Evolutionary conservation across 176 grass and related monocot species (phyloP), one percentile per base, ranked within the genome.

Genomic region (Triticum turgidum): DNA sequence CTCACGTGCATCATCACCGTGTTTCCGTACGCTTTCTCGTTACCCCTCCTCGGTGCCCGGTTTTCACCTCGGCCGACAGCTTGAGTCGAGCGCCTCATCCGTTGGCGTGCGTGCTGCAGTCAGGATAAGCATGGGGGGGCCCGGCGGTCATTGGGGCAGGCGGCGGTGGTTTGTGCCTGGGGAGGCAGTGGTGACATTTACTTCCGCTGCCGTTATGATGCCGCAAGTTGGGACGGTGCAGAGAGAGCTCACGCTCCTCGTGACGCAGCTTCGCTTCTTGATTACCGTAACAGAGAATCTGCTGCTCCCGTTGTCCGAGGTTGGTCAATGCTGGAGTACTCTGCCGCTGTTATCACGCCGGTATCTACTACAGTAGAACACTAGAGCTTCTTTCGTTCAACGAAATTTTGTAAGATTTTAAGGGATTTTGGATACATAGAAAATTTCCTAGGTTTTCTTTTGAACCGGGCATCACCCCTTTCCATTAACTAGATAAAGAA

Each of bases 1-100:
- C 61, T 86, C 88, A 82, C 83, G 78, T 78, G 88, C 51, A 54
- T 52, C 49, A 52, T 54, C 51, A 18, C 15, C 2, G 51, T 18
- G 51, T 18, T 52, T 24, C 54, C 24, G 20, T 29, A 25, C 2
- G 18, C 76, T 35, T 25, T 73, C 33, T 4, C 22, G 3, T 35
- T 22, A 3, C 49, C 10, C 21, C 21, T 84, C 73, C 54, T 6
- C 2, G 29, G 4, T 6, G 20, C 52, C n/a, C 4, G 33, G 58
- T 77, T 77, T 34, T 44, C 37, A 3, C 51, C 11, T 54, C 54
- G 14, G 51, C 67, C 76, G 76, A 74, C 81, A 73, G 13, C 58
- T 65, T 1, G 2, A 18, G 35, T 25, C 58, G 9, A 79, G 4
- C 22, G 52, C 52, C 52, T 30, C 6, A 24, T 34, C 6, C 65